phyloP scores from a whole-genome alignment of 139 green algal species.

The Picochlorum sp. region DNA sequence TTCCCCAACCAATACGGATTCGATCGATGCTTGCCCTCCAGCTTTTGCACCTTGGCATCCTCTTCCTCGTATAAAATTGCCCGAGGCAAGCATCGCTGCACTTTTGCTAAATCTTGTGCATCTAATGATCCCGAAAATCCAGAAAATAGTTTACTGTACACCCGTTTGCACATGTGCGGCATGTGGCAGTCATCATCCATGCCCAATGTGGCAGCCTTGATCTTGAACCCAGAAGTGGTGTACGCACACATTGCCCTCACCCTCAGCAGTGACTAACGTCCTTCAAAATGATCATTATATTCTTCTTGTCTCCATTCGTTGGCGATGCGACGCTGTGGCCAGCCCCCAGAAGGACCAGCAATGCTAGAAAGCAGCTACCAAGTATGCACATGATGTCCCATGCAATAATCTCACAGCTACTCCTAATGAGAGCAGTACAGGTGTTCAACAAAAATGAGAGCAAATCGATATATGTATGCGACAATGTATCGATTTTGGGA shows the following conservation, averaged over 20 bases:
- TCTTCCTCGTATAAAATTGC: constrained; percentile 26
- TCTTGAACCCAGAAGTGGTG: constrained; percentile 2
- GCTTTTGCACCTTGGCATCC: constrained; percentile 24
- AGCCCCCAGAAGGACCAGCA: too few relatives aligned
- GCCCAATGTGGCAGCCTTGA: constrained; percentile 6
- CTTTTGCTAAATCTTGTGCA: constrained; percentile 6
- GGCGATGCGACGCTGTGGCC: too few relatives aligned
- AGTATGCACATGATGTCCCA: too few relatives aligned
- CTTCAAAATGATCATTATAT: too few relatives aligned
- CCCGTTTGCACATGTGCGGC: constrained; percentile 15
- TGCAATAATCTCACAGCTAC: too few relatives aligned
- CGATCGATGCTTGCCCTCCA: constrained; percentile 10
- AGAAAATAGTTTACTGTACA: constrained; percentile 16
- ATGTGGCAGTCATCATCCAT: constrained; percentile 29
- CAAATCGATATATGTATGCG: too few relatives aligned
- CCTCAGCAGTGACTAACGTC: not conserved
- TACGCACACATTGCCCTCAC: constrained; percentile 18
- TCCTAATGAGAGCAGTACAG: too few relatives aligned
- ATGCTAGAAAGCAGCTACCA: too few relatives aligned
- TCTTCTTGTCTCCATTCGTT: too few relatives aligned
- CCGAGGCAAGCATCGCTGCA: constrained; percentile 29
- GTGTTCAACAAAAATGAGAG: too few relatives aligned
- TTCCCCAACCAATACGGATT: too few relatives aligned
- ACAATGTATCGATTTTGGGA: too few relatives aligned
- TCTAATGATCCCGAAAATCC: constrained; percentile 23